phyloP scores from a whole-genome alignment of 2,329 filamentous ascomycete genomes.

The Epichloe coenophiala region DNA sequence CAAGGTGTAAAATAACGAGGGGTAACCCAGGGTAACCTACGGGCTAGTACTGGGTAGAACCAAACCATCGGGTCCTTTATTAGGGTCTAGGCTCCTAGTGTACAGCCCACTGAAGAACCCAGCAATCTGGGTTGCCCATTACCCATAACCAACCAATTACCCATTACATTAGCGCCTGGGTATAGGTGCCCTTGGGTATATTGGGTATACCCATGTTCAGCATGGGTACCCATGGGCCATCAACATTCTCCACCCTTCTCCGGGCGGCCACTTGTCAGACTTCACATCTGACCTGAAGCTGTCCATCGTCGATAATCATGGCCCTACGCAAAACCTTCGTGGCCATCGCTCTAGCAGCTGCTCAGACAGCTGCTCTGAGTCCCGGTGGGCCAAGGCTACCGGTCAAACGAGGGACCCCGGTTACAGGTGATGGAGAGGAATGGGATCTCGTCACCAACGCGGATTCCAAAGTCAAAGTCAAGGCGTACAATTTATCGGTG shows the following conservation, averaged over 20 bases:
- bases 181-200: too few species aligned
- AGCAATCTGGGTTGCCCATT: too few species aligned
- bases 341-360: background rate
- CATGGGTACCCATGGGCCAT: too few species aligned
- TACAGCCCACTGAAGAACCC: too few species aligned
- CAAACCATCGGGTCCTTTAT: too few species aligned
- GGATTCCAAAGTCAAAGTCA: constrained; percentile 5
- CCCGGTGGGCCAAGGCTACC: background rate
- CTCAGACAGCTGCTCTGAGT: background rate
- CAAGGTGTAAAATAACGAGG: too few species aligned
- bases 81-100: too few species aligned
- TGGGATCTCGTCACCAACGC: background rate
- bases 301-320: background rate
- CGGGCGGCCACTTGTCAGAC: background rate
- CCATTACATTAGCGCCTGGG: too few species aligned
- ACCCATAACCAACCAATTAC: too few species aligned
- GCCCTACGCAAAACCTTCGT: background rate
- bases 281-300: background rate
- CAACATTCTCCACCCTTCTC: fast-evolving
- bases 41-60: too few species aligned
- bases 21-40: too few species aligned
- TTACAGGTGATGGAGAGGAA: background rate
- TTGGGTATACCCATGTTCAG: too few species aligned
- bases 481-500: constrained; percentile 24
- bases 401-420: background rate